A percentile compares a stretch with the other conserved stretches of the same genome.
phyloP scores from a whole-genome alignment of 2,329 filamentous ascomycete genomes.

The Teratosphaeria gauchensis region DNA sequence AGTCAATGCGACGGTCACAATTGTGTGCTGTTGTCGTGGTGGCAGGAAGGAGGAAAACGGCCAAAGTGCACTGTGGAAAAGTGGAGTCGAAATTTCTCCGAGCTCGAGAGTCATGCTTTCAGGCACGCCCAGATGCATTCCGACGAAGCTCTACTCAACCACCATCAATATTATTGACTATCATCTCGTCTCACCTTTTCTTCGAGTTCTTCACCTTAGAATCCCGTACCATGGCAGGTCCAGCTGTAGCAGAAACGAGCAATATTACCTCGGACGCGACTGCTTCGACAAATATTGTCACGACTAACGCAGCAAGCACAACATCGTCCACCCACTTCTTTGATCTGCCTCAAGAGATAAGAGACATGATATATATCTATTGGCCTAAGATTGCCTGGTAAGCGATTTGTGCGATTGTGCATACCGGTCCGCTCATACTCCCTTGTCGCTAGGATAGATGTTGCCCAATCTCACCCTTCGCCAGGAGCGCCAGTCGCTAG shows the following conservation, averaged over 20 bases:
- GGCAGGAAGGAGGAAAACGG: neutral
- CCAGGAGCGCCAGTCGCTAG: too few species aligned
- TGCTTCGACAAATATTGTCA: neutral
- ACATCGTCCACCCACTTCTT: constrained; percentile 6
- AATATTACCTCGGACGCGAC: too few species aligned
- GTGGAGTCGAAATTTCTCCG: neutral
- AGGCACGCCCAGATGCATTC: too few species aligned
- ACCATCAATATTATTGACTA: too few species aligned
- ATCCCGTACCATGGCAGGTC: neutral
- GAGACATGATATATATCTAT: constrained; percentile 13
- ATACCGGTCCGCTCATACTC: too few species aligned
- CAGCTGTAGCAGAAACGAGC: neutral
- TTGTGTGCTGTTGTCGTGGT: neutral
- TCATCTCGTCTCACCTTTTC: too few species aligned
- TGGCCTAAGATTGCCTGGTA: constrained; percentile 6
- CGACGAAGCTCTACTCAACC: too few species aligned
- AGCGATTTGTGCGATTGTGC: too few species aligned
- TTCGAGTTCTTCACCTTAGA: too few species aligned
- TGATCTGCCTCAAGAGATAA: constrained; percentile 11
- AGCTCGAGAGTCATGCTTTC: neutral
- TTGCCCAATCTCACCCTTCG: constrained; percentile 3
- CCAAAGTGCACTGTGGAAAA: neutral
- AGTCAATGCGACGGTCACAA: neutral
- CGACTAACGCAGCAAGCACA: neutral
- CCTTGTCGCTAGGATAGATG: too few species aligned